Conservation (phyloP, 1,284 basidiomycete species). For the Trichosporon sp. region DNA sequence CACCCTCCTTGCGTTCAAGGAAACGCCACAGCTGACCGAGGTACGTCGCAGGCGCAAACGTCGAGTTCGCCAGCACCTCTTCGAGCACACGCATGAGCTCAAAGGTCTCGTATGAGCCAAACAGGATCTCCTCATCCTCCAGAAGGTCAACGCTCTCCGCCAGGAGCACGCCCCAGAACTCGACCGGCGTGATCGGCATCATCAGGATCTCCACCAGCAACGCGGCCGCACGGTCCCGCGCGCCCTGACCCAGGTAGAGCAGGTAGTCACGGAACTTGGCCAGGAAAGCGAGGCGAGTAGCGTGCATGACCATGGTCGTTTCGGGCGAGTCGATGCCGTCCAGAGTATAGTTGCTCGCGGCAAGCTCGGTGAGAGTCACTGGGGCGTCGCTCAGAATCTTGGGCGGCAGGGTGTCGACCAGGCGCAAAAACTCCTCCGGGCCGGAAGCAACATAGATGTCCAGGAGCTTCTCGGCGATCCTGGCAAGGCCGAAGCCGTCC, state of each 20-base stretch:
- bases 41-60: constrained; percentile 48
- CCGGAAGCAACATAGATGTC: constrained; percentile 55
- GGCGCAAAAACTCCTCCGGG: constrained; percentile 37
- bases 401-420: constrained; percentile 47
- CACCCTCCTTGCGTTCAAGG: constrained; percentile 28
- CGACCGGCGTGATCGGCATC: constrained; percentile 55
- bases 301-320: constrained; percentile 39
- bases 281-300: constrained; percentile 57
- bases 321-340: not conserved
- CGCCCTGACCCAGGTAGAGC: constrained; percentile 51
- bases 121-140: constrained; percentile 55
- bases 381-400: constrained; percentile 47
- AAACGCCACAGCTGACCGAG: constrained; percentile 41
- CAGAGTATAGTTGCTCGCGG: constrained; percentile 18
- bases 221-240: constrained; percentile 51
- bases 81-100: constrained; percentile 58
- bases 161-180: constrained; percentile 57
- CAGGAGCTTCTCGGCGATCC: constrained; percentile 56
- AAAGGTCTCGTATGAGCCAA: constrained; percentile 55
- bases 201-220: constrained; percentile 55
- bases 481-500: constrained; percentile 53
- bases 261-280: constrained; percentile 59
- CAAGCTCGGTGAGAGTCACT: constrained; percentile 36
- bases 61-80: constrained; percentile 51
- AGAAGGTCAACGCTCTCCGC: constrained; percentile 56